Evolutionary conservation across 768 basidiomycete species (phyloP).

Genomic region (Phaeotremella skinneri): DNA sequence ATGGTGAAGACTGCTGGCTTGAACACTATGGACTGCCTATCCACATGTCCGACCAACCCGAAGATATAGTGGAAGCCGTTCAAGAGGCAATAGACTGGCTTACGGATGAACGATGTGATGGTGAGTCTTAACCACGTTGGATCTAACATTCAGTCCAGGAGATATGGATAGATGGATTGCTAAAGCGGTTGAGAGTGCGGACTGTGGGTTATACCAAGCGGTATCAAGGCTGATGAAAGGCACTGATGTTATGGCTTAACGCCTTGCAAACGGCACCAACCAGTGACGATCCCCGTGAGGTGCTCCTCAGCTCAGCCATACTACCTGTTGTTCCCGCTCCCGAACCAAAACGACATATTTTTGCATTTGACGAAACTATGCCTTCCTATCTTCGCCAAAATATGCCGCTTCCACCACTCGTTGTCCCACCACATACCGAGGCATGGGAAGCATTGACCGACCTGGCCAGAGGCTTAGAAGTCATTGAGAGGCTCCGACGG

Average conservation of each 20-base stretch:
- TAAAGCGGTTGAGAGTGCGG: constrained; percentile 31
- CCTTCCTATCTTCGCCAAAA: constrained; percentile 39
- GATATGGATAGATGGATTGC: constrained; percentile 24
- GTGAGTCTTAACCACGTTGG: constrained; percentile 16
- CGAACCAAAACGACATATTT: constrained; percentile 2
- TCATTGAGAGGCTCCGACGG: constrained; percentile 1
- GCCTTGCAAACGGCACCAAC: constrained; percentile 2
- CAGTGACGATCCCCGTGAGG: background rate
- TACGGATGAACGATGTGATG: constrained; percentile 21
- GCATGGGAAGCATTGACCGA: constrained; percentile 14
- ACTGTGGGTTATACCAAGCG: constrained; percentile 26
- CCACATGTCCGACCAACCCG: constrained; percentile 63
- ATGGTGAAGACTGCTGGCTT: constrained; percentile 66
- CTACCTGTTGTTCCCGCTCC: constrained; percentile 1
- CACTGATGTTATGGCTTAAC: constrained; percentile 18
- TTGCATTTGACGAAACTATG: constrained; percentile 37
- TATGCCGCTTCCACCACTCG: constrained; percentile 44
- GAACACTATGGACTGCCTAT: constrained; percentile 82
- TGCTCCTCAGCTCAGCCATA: background rate
- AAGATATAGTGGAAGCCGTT: constrained; percentile 59
- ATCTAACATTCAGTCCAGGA: constrained; percentile 16
- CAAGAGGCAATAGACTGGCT: constrained; percentile 68
- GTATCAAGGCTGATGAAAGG: constrained; percentile 7
- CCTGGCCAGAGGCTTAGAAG: constrained; percentile 27
- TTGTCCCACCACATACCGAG: constrained; percentile 20